A percentile compares a stretch with the other conserved stretches of the same genome.
These are phyloP conservation scores for Castanea sativa DNA, from an alignment of 306 rosid species.

Conservation along the genomic window DNA sequence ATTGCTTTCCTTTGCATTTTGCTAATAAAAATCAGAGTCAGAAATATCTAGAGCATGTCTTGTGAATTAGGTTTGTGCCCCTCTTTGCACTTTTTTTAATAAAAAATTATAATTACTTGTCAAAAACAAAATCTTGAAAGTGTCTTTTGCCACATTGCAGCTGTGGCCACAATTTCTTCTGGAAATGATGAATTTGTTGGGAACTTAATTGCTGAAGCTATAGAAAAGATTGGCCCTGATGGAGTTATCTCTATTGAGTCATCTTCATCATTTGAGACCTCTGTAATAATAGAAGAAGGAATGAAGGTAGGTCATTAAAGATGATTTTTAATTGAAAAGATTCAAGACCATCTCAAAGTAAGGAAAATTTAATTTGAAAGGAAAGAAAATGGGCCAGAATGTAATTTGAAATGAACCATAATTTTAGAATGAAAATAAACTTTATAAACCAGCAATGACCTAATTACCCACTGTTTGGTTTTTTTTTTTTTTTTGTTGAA, in stretches of 20 bases:
- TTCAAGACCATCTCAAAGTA: not conserved
- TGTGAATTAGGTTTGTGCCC: too few relatives aligned
- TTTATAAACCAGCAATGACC: too few relatives aligned
- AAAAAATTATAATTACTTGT: too few relatives aligned
- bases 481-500: too few relatives aligned
- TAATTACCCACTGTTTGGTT: too few relatives aligned
- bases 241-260: conserved; percentile 85
- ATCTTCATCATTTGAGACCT: conserved; percentile 80
- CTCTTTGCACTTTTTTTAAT: too few relatives aligned
- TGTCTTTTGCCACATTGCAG: conserved; percentile 42
- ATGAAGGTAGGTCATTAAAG: conserved; percentile 54
- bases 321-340: not conserved
- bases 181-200: conserved; percentile 91
- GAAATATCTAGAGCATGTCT: too few relatives aligned
- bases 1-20: not conserved
- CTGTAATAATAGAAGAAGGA: conserved; percentile 85
- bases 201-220: conserved; percentile 79
- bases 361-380: not conserved
- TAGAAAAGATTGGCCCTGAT: conserved; percentile 87
- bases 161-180: conserved; percentile 86
- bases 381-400: too few relatives aligned
- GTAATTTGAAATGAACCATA: too few relatives aligned
- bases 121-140: conserved; percentile 14
- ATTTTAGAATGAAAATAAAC: too few relatives aligned
- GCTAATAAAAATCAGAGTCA: too few relatives aligned